Base-by-base conservation (phyloP, 2,329 filamentous ascomycete species). In the Lecanicillium sp. region DNA sequence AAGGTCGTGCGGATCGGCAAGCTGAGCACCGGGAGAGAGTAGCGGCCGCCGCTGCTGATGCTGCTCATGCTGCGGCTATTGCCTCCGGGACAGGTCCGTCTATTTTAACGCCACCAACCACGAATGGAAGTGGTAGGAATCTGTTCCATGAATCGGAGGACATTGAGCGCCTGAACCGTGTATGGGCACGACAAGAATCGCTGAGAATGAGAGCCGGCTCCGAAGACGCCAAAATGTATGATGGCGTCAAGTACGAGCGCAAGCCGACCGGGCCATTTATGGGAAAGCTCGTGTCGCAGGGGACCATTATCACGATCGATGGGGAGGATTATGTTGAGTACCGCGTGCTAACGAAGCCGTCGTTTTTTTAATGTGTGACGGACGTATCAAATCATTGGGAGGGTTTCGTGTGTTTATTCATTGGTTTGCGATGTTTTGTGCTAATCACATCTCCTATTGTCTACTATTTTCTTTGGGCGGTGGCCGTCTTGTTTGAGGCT, bases 301-400 rank as follows among this genome's bases (percentile, higher is more conserved):
- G 77, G 5, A 71, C 69, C 9, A 75, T 81, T 17, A 69, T 81
- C 49, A 79, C 63, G 34, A 81, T 82, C 43, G 76, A 81, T 43
- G 78, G 77, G 17, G 77, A 81, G 52, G 78, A 81, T 45, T 82
- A 77, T 44, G 76, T 82, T 25, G 78, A 81, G 53, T 81, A 81
- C 46, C 69, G 77, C 2, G 74, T 82, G 2, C 66, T 82, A 18
- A 79, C 73, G 1, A 81, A 79, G 57, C 75, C 76, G 0, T 71
- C 66, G 0, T 81, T 81, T 49, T 80, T 77, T 46, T 78, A 54
- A 51, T 40, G 22, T 25, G 22, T 25, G 22, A 11, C 22, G 11
- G 11, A 6, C 11, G 22, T 11, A 7, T 7, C 11, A 25, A 6
- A 11, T 25, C 11, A 25, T 25, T 25, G 7, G 22, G 22, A 25